These are phyloP conservation scores for Vanilla planifolia DNA, from an alignment of 106 monocot genomes.

Conservation along the genomic window DNA sequence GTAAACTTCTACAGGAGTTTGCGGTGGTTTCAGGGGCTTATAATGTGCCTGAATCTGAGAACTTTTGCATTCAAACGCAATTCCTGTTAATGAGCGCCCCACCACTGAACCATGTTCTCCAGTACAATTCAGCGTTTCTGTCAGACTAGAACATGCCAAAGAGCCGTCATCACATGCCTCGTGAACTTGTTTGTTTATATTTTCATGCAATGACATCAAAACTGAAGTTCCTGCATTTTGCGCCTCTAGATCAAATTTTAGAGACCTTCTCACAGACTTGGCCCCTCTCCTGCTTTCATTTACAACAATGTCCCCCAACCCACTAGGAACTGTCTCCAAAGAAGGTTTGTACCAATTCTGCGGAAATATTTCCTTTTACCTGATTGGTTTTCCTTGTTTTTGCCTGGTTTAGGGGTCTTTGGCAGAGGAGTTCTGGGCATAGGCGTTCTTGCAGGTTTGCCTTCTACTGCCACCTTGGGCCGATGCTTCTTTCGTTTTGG, in stretches of 20 bases:
- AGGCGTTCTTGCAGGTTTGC: slow-evolving; percentile 31
- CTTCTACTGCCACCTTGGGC: slow-evolving; percentile 70
- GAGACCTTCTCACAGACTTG: slow-evolving; percentile 35
- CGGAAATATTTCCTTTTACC: slow-evolving; percentile 35
- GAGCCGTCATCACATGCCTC: slow-evolving; percentile 2
- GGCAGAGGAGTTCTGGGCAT: slow-evolving; percentile 30
- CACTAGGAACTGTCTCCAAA: background rate
- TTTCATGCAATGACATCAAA: background rate
- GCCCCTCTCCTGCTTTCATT: background rate
- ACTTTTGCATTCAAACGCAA: slow-evolving; percentile 14
- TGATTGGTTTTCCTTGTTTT: slow-evolving; percentile 5
- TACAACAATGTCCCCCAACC: slow-evolving; percentile 5
- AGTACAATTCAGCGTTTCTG: slow-evolving; percentile 7
- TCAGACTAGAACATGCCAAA: background rate
- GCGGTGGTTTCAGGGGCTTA: slow-evolving; percentile 4
- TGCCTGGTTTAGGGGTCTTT: slow-evolving; percentile 9
- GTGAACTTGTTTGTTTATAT: slow-evolving; percentile 1
- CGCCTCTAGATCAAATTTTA: slow-evolving; percentile 42
- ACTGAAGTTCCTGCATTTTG: background rate
- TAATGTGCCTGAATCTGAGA: slow-evolving; percentile 3
- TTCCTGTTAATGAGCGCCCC: slow-evolving; percentile 9
- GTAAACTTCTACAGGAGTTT: background rate
- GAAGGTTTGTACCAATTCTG: slow-evolving; percentile 22
- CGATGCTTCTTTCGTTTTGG: slow-evolving; percentile 44
- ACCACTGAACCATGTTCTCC: slow-evolving; percentile 9